A percentile compares a stretch with the other conserved stretches of the same genome.
Evolutionary conservation across 306 rosid species (phyloP).

Genomic region (Gleditsia sinensis): DNA sequence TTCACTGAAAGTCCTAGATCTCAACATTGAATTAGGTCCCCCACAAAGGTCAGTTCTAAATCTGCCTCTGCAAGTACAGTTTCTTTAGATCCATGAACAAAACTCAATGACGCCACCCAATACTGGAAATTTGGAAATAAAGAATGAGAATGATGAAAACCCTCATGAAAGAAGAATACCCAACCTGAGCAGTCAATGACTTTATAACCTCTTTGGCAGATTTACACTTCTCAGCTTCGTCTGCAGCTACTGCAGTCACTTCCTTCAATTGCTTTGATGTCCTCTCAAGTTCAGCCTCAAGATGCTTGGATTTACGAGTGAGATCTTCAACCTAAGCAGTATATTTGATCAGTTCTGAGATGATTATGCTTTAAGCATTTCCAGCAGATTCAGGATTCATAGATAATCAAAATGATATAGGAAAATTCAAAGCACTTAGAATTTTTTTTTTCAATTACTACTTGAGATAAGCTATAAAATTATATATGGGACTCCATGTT

Average conservation of each 20-base stretch:
- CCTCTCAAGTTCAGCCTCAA: constrained; percentile 81
- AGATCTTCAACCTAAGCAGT: constrained; percentile 77
- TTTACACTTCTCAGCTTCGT: constrained; percentile 86
- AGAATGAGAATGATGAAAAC: neutral
- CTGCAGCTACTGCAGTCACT: constrained; percentile 75
- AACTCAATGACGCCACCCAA: constrained; percentile 9
- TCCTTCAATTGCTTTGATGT: constrained; percentile 75
- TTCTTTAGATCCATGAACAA: constrained; percentile 26
- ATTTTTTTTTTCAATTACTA: neutral
- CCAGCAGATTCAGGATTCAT: constrained; percentile 14
- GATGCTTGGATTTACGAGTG: constrained; percentile 63
- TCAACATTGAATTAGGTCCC: constrained; percentile 13
- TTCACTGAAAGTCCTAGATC: neutral
- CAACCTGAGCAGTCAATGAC: constrained; percentile 88
- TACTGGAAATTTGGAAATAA: constrained; percentile 23
- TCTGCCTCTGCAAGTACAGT: constrained; percentile 4
- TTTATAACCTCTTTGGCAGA: constrained; percentile 91
- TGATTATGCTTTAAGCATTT: constrained; percentile 28
- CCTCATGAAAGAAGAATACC: constrained; percentile 28
- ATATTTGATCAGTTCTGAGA: constrained; percentile 23
- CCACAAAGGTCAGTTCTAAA: neutral
- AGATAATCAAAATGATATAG: constrained; percentile 17
- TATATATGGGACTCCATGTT: neutral
- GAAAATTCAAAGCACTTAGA: constrained; percentile 8
- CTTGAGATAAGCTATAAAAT: constrained; percentile 12